phyloP scores from a whole-genome alignment of 2,329 filamentous ascomycete genomes.

The Aspergillus novofumigatus region DNA sequence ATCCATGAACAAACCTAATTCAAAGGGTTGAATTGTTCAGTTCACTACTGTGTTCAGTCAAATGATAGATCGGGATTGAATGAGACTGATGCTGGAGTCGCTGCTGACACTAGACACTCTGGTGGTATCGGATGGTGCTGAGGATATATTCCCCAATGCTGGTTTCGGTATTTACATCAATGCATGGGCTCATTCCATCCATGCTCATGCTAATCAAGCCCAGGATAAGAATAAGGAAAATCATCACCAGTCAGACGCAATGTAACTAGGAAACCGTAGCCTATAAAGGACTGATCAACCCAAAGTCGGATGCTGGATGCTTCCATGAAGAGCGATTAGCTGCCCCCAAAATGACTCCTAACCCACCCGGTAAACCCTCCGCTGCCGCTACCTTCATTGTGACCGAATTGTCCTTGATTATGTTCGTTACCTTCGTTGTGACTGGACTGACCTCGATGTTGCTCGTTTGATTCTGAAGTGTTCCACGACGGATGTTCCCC shows the following conservation, averaged over 20 bases:
- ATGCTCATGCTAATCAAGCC: not conserved
- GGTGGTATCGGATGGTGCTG: not conserved
- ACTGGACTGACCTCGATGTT: slow-evolving; percentile 7
- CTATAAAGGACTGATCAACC: not conserved
- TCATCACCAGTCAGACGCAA: not conserved
- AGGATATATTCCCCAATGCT: not conserved
- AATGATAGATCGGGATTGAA: not conserved
- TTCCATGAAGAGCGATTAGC: slow-evolving; percentile 3
- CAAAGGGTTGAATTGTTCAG: not conserved
- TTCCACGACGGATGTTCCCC: slow-evolving; percentile 1
- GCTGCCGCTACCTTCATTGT: slow-evolving; percentile 6
- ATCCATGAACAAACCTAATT: not conserved
- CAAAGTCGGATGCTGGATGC: not conserved
- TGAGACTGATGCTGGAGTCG: not conserved
- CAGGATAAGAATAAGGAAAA: not conserved
- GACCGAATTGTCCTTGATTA: slow-evolving; percentile 8
- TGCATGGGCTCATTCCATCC: not conserved
- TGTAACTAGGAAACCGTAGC: not conserved
- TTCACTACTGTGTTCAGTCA: too few species aligned
- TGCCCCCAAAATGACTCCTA: slow-evolving; percentile 23
- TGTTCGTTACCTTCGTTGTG: slow-evolving; percentile 6
- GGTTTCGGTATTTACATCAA: not conserved
- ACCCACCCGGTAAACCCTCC: slow-evolving; percentile 22
- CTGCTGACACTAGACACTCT: not conserved
- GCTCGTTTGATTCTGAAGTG: not conserved